These are phyloP conservation scores for Malassezia globosa DNA, from an alignment of 1,284 basidiomycete species.

Conservation along the genomic window DNA sequence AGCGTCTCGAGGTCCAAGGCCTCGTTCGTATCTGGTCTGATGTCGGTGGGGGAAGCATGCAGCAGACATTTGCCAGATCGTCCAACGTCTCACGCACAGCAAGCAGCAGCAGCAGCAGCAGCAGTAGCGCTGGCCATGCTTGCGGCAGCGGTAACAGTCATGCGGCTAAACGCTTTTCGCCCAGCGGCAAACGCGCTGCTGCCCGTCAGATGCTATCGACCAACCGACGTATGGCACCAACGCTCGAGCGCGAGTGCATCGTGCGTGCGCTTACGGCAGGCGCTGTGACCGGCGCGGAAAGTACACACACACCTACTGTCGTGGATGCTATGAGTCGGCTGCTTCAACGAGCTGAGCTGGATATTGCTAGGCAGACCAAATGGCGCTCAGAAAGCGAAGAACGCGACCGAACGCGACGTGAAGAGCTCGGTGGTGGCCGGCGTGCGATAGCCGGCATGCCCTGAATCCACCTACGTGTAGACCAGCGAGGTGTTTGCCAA, in stretches of 20 bases:
- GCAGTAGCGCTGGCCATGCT: not conserved
- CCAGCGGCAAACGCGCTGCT: conserved; percentile 33
- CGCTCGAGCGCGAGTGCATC: conserved; percentile 14
- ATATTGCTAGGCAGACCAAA: conserved; percentile 7
- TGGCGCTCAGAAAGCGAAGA: conserved; percentile 7
- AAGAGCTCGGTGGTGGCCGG: conserved; percentile 16
- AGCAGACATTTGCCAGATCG: conserved; percentile 2
- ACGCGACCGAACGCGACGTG: conserved; percentile 6
- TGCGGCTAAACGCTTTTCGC: conserved; percentile 19
- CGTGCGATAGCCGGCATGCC: not conserved
- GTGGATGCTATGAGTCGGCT: conserved; percentile 15
- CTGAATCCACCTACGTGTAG: no score
- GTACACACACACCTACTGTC: conserved; percentile 9
- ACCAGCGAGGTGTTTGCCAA: not conserved
- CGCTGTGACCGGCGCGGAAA: not conserved
- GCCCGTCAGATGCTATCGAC: conserved; percentile 34
- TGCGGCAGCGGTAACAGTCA: not conserved
- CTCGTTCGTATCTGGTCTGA: conserved; percentile 27
- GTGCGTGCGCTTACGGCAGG: conserved; percentile 13
- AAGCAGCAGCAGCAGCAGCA: no score
- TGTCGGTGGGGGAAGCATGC: conserved; percentile 11
- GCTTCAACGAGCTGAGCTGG: conserved; percentile 3
- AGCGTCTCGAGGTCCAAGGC: conserved; percentile 40
- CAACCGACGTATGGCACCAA: conserved; percentile 19
- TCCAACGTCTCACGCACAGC: not conserved